Conservation (phyloP, 768 basidiomycete species). For the Rhodotorula sphaerocarpa region DNA sequence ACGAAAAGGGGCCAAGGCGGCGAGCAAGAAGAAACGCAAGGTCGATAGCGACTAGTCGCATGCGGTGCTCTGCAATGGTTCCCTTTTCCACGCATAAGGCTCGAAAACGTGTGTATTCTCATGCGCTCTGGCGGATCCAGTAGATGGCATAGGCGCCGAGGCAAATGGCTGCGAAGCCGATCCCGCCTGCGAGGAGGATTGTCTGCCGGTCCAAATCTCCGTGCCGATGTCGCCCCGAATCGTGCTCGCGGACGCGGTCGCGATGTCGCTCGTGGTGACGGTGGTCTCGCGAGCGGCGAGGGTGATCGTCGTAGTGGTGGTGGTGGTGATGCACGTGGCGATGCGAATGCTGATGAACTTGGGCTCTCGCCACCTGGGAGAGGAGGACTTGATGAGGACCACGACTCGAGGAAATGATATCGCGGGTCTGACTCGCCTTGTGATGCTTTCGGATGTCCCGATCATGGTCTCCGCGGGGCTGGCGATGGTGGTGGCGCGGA, state of each 20-base stretch:
- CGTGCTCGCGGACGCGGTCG: too few relatives aligned
- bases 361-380: too few relatives aligned
- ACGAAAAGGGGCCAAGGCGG: not conserved
- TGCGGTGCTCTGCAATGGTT: too few relatives aligned
- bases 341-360: not conserved
- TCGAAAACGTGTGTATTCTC: too few relatives aligned
- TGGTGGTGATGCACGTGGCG: not conserved
- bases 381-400: too few relatives aligned
- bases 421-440: too few relatives aligned
- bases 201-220: too few relatives aligned
- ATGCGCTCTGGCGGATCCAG: not conserved
- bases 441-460: not conserved
- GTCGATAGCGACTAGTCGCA: not conserved
- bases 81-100: too few relatives aligned
- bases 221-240: too few relatives aligned
- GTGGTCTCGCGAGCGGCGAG: not conserved
- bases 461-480: not conserved
- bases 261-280: not conserved
- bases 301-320: not conserved
- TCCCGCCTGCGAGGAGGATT: not conserved
- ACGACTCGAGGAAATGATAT: too few relatives aligned
- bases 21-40: not conserved
- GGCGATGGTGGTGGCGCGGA: not conserved
- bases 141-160: not conserved
- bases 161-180: not conserved